Conservation (phyloP, 2,329 filamentous ascomycete species). For the Aspergillus sp. region DNA sequence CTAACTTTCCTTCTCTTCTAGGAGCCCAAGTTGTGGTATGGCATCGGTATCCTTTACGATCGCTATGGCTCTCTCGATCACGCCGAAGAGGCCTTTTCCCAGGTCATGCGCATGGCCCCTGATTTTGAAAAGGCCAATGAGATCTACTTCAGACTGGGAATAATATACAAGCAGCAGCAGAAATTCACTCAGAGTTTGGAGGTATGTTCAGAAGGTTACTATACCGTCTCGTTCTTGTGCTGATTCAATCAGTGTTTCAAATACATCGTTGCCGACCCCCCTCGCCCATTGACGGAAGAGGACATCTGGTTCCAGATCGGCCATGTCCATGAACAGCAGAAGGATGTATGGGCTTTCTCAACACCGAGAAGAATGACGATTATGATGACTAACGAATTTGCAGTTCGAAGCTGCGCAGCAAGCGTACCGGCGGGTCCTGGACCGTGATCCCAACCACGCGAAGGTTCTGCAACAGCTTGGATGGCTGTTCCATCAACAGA, state of each 20-base stretch:
- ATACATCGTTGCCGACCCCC: constrained; percentile 92
- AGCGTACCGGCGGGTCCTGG: constrained; percentile 89
- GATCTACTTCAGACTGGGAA: constrained; percentile 97
- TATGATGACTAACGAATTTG: constrained; percentile 33
- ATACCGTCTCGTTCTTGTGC: constrained; percentile 5
- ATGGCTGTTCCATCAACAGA: constrained; percentile 97
- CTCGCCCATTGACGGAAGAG: constrained; percentile 88
- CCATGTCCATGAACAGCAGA: constrained; percentile 97
- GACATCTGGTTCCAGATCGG: constrained; percentile 99
- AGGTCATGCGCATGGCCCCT: constrained; percentile 98
- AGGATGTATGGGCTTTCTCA: constrained; percentile 73
- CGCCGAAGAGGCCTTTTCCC: constrained; percentile 95
- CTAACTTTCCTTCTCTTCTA: constrained; percentile 38
- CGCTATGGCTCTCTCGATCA: constrained; percentile 95
- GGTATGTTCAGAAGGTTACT: constrained; percentile 54
- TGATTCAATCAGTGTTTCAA: constrained; percentile 76
- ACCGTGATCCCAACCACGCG: constrained; percentile 92
- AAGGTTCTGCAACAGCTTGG: constrained; percentile 98
- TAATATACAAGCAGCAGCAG: constrained; percentile 98
- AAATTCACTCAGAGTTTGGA: constrained; percentile 92
- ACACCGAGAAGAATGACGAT: not conserved
- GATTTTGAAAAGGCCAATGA: constrained; percentile 98
- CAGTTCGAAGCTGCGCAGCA: constrained; percentile 91
- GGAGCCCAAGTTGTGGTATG: constrained; percentile 98
- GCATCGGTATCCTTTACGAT: constrained; percentile 96